phyloP scores from a whole-genome alignment of 2,329 filamentous ascomycete species.

The Chalaropsis thielavioides region DNA sequence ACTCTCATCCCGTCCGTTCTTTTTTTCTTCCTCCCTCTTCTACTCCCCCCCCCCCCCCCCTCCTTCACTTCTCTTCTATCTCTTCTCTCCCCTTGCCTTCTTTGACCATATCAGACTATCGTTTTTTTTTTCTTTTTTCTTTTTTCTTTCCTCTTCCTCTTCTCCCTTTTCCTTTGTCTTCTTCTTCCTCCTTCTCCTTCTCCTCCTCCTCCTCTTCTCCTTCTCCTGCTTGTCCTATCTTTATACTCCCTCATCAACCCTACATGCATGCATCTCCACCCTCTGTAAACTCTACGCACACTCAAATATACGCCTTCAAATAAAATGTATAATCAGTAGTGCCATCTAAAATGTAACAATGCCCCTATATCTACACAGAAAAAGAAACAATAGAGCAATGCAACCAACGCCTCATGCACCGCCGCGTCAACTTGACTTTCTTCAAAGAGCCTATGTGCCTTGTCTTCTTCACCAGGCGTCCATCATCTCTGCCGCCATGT shows the following conservation, averaged over 20 bases:
- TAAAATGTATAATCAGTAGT: conserved; percentile 2
- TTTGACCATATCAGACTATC: too few species aligned
- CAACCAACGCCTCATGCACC: too few species aligned
- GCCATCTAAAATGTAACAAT: conserved; percentile 1
- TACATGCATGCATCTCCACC: background rate
- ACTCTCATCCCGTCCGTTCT: too few species aligned
- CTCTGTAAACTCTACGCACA: background rate
- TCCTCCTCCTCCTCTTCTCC: background rate
- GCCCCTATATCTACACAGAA: background rate
- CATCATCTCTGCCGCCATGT: background rate
- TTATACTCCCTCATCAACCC: background rate
- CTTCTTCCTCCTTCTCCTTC: background rate
- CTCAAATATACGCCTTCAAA: background rate
- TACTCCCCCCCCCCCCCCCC: background rate
- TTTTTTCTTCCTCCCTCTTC: background rate
- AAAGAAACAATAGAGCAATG: background rate
- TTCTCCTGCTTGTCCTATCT: background rate
- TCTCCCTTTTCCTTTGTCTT: background rate
- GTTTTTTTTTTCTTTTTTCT: background rate
- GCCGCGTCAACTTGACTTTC: too few species aligned
- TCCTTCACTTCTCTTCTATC: background rate
- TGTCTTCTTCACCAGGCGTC: background rate
- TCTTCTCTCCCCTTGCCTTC: background rate
- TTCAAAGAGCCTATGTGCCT: too few species aligned
- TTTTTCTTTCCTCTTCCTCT: background rate